phyloP scores from a whole-genome alignment of 352 stramenopile species.

The Pythium brassicae region DNA sequence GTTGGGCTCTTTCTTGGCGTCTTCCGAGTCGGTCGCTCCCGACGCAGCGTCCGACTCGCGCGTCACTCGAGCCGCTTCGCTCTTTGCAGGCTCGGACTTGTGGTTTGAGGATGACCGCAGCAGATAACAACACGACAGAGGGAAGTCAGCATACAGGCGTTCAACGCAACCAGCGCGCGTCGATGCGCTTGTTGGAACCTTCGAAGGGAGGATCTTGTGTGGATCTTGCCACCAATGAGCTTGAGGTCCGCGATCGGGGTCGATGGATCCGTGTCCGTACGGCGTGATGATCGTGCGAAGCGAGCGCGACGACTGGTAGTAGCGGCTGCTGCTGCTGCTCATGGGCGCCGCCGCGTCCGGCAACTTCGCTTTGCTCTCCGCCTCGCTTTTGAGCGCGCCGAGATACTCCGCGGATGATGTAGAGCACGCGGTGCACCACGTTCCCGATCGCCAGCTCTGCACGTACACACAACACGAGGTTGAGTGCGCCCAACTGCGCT shows the following conservation, averaged over 20 bases:
- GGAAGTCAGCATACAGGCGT: neutral
- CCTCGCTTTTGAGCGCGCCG: constrained; percentile 60
- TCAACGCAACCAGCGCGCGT: neutral
- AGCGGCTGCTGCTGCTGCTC: constrained; percentile 29
- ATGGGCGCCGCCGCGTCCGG: constrained; percentile 5
- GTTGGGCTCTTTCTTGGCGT: constrained; percentile 27
- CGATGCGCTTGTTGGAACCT: constrained; percentile 21
- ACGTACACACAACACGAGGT: no score
- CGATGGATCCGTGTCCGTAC: constrained; percentile 76
- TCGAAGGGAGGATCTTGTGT: constrained; percentile 31
- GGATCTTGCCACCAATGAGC: no score
- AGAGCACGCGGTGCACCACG: constrained; percentile 85
- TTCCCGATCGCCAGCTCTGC: constrained; percentile 85
- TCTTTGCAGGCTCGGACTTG: constrained; percentile 7
- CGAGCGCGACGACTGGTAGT: constrained; percentile 64
- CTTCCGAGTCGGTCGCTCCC: constrained; percentile 29
- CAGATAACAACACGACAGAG: neutral
- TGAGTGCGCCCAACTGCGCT: no score
- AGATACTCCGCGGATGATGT: constrained; percentile 86
- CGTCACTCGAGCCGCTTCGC: constrained; percentile 6
- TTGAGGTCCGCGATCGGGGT: constrained; percentile 83
- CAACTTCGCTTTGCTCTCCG: constrained; percentile 13
- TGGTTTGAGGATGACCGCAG: neutral
- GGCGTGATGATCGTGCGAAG: constrained; percentile 80
- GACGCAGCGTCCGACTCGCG: constrained; percentile 15